These are phyloP conservation scores for Colletotrichum higginsianum DNA, from an alignment of 2,329 filamentous ascomycete species.

Conservation along the genomic window DNA sequence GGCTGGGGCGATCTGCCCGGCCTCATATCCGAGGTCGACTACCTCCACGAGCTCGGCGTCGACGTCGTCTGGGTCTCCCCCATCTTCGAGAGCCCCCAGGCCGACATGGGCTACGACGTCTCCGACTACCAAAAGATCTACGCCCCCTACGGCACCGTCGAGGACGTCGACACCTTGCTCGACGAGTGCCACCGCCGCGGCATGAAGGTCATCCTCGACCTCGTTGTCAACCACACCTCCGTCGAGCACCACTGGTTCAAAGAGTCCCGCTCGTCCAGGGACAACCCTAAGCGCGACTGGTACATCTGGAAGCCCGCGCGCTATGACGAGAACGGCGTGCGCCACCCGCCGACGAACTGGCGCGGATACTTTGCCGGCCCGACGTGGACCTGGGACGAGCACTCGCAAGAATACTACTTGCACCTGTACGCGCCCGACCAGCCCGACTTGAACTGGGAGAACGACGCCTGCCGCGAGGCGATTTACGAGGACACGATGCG, in stretches of 20 bases:
- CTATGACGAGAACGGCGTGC: conserved; percentile 66
- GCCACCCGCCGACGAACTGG: conserved; percentile 73
- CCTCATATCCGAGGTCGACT: conserved; percentile 75
- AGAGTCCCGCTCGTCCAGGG: conserved; percentile 65
- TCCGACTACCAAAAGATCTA: conserved; percentile 78
- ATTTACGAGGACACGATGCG: conserved; percentile 77
- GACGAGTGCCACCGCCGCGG: conserved; percentile 69
- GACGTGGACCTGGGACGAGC: conserved; percentile 69
- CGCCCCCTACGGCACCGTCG: conserved; percentile 75
- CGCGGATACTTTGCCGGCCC: conserved; percentile 60
- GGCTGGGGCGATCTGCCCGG: conserved; percentile 77
- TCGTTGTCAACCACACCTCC: conserved; percentile 81
- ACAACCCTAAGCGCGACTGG: conserved; percentile 71
- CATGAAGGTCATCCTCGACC: conserved; percentile 79
- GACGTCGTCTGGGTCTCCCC: conserved; percentile 74
- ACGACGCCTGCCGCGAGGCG: conserved; percentile 74
- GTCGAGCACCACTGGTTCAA: conserved; percentile 71
- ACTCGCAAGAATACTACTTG: conserved; percentile 67
- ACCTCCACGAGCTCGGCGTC: conserved; percentile 73
- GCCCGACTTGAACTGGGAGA: conserved; percentile 85
- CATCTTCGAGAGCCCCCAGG: conserved; percentile 70
- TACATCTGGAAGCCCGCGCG: conserved; percentile 76
- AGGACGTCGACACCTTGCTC: conserved; percentile 77
- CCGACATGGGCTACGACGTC: conserved; percentile 83
- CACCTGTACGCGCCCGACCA: conserved; percentile 78